A percentile compares a stretch with the other conserved stretches of the same genome.
phyloP scores from a whole-genome alignment of 768 basidiomycete species.

The Mycena filopes region DNA sequence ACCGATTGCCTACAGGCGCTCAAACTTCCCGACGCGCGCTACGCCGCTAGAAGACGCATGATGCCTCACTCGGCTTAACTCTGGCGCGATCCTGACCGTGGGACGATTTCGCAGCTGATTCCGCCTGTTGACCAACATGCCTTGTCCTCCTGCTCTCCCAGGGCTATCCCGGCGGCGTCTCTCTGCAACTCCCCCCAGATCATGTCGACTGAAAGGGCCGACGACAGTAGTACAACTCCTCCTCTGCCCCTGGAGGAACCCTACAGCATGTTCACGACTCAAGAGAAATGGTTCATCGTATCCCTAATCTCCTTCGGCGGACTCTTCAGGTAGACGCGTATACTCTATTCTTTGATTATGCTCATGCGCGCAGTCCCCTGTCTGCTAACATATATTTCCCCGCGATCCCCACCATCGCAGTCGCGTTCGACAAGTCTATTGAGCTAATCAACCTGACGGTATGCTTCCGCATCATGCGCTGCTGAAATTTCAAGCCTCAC shows the following conservation, averaged over 20 bases:
- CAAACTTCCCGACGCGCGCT: too few relatives aligned
- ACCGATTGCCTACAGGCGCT: too few relatives aligned
- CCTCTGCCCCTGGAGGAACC: constrained; percentile 9
- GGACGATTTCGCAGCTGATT: too few relatives aligned
- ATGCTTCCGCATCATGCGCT: neutral
- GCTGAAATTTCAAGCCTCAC: too few relatives aligned
- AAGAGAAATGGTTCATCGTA: constrained; percentile 37
- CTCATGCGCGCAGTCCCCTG: constrained; percentile 58
- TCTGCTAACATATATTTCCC: constrained; percentile 86
- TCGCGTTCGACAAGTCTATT: constrained; percentile 70
- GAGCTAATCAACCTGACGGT: constrained; percentile 86
- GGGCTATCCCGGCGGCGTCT: too few relatives aligned
- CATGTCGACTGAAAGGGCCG: constrained; percentile 5
- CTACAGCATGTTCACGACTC: constrained; percentile 32
- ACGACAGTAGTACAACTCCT: neutral
- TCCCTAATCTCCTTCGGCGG: constrained; percentile 31
- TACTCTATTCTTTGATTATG: too few relatives aligned
- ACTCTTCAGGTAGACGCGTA: constrained; percentile 31
- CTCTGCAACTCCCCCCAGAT: too few relatives aligned
- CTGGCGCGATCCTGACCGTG: too few relatives aligned
- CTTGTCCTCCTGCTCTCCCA: too few relatives aligned
- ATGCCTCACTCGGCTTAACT: too few relatives aligned
- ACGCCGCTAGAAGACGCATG: too few relatives aligned
- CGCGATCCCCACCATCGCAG: constrained; percentile 75
- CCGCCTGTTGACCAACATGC: too few relatives aligned